Base-by-base conservation (phyloP, 1,139 yeast species). In the Kurtzmaniella quercitrusa region DNA sequence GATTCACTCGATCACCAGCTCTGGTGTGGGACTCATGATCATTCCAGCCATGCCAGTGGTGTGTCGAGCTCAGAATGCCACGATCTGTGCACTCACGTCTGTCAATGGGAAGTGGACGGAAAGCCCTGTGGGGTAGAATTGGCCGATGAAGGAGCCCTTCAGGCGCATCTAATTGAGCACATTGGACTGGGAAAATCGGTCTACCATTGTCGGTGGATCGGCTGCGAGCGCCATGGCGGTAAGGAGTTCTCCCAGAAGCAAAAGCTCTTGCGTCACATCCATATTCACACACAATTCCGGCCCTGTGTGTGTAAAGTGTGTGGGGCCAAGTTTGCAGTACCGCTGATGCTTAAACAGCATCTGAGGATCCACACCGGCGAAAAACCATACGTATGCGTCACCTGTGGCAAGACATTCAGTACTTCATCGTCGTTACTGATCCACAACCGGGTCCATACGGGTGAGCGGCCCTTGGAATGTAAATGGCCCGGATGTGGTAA, bases 291-390 rank as follows among this genome's bases (percentile, higher is more conserved):
- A 1, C 82, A 85, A 48, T 81, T 84, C 62, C 84, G 82, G 57
- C 96, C 96, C 0, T 85, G 77, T 58, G 64, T 67, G 48, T 90
- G 97, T 63, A 62, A 71, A 3, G 61, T 76, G 1, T 90, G 97
- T 60, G 80, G 79, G 8, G 79, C 83, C 46, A 60, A 71, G 16
- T 90, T 91, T 65, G 85, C 88, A 9, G 84, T 82, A 19, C 83
- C 80, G 38, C 60, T 79, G 21, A 80, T 82, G 73, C 66, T 86
- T 42, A 70, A 74, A 41, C 90, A 83, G 74, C 98, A 93, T 65
- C 59, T 78, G 56, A 70, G 98, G 44, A 82, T 81, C 1, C 98
- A 93, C 59, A 87, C 96, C 0, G 98, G 98, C 5, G 97, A 79
- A 48, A 77, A 74, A 46, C 84, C 84, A 0, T 79, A 69, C 51